Conservation (phyloP, 768 basidiomycete species). For the Suillus variegatus region DNA sequence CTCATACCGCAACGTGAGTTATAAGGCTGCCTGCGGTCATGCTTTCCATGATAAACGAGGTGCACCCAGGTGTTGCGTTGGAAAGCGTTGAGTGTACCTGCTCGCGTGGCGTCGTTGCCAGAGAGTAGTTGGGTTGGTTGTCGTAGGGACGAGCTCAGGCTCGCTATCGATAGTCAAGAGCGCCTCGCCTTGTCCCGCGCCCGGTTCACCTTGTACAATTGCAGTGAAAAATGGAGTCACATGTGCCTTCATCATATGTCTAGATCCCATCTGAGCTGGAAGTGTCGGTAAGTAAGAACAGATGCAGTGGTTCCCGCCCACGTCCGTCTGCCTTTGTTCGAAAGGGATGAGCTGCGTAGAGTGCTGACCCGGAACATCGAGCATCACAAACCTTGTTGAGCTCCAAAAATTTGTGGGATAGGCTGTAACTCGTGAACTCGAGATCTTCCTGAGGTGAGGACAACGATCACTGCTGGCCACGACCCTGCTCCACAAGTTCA, state of each 20-base stretch:
- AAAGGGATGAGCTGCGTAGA: neutral
- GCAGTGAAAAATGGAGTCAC: neutral
- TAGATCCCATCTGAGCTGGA: neutral
- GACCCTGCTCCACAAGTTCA: slow-evolving; percentile 24
- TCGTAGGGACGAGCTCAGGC: neutral
- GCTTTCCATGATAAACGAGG: slow-evolving; percentile 24
- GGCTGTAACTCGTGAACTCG: no score
- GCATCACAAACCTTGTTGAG: no score
- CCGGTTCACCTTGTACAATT: neutral
- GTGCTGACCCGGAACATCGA: neutral
- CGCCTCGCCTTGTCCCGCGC: neutral
- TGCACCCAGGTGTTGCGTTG: slow-evolving; percentile 28
- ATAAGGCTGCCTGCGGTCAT: neutral
- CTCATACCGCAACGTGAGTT: neutral
- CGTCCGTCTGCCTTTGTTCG: neutral
- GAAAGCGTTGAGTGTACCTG: slow-evolving; percentile 15
- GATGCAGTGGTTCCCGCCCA: neutral
- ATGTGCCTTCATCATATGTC: neutral
- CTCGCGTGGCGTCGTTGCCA: no score
- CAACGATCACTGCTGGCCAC: slow-evolving; percentile 27
- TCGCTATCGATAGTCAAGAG: neutral
- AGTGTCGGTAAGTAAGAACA: neutral
- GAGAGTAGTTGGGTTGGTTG: neutral
- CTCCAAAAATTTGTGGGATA: no score
- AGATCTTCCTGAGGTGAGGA: slow-evolving; percentile 18